Base-by-base conservation (phyloP, 768 basidiomycete genomes). In the Tricholoma flavovirens region DNA sequence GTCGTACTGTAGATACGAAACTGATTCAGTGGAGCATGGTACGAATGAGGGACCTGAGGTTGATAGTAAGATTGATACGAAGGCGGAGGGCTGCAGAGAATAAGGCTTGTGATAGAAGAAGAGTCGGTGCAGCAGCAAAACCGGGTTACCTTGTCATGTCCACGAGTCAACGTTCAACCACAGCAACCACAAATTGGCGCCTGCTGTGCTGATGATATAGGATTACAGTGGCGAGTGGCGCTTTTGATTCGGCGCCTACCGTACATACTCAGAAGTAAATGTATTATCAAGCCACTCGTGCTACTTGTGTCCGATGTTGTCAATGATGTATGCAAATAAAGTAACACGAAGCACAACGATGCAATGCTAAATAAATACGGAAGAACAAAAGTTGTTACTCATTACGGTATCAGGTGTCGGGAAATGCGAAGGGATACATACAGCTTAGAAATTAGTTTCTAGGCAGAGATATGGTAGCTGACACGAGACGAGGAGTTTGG, bases 401-500 rank as follows among this genome's bases (percentile, higher is more conserved):
- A 29, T 49, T 49, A 17, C n/a, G n/a, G 29, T 30, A n/a, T n/a
- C n/a, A n/a, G n/a, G 15, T 22, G 22, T 6, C 4, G 19, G 11
- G 29, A n/a, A 6, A 48, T 9, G 12, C 1, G 22, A 22, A 5
- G 4, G 14, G 15, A 15, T 46, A 24, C 29, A 49, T 49, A 30
- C n/a, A 10, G 11, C 4, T 17, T 5, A 49, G n/a, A 11, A 24
- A 59, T 56, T 40, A 60, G 15, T 49, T 60, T 42, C 63, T 63
- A 11, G 68, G 67, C 19, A 66, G 51, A 4, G 69, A 71, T 29
- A 69, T 64, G 35, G 66, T 51, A 15, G 62, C 55, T 12, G 72
- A 66, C 26, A 64, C 58, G 32, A 65, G 51, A 30, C 73, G 72
- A 1, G 73, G 74, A 4, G 58, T 60, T 59, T 78, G 78, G 6